Base-by-base conservation (phyloP, 768 basidiomycete species). In the Fomitopsis pulvina region DNA sequence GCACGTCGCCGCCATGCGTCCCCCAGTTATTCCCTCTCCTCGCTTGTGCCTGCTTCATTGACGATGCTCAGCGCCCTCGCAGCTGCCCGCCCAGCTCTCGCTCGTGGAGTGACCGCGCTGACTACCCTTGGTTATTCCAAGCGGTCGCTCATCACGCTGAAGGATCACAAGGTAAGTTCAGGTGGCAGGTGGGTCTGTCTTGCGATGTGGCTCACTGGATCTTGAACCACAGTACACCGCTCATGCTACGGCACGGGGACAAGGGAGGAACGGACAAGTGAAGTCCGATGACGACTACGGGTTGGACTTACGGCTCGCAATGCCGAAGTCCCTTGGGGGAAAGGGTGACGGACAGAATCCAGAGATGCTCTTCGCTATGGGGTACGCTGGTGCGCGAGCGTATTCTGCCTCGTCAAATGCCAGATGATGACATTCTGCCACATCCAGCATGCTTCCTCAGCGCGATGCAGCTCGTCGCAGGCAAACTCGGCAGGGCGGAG, bases 361-460 rank as follows among this genome's bases (percentile, higher is more conserved):
- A 5, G 69, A 71, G 50, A 67, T 68, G 62, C 60, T 71, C 18
- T 66, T 71, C 51, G 69, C 67, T 2, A 65, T 67, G 56, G 67
- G 66, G 5, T 68, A 68, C 41, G 61, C 67, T 25, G 56, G 67
- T 66, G 52, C n/a, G n/a, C 22, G 59, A 55, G 26, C 25, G 21
- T n/a, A 14, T 47, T 37, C n/a, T 29, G 12, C 25, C 30, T 4
- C 24, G 14, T 25, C 42, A 1, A 11, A n/a, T 37, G 6, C 16
- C 3, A 16, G 8, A 9, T 6, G 3, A 20, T 21, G 30, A 29
- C 22, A 27, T 9, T 37, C 5, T 24, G 20, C 7, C n/a, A 16
- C 26, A 32, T 38, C 22, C 27, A 86, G 87, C 83, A 2, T 89
- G 87, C 60, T 76, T 88, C 61, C 72, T 88, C 0, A 81, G 83